These are phyloP conservation scores for Raphanus sativus DNA, from an alignment of 345 rosid species.

Conservation along the genomic window DNA sequence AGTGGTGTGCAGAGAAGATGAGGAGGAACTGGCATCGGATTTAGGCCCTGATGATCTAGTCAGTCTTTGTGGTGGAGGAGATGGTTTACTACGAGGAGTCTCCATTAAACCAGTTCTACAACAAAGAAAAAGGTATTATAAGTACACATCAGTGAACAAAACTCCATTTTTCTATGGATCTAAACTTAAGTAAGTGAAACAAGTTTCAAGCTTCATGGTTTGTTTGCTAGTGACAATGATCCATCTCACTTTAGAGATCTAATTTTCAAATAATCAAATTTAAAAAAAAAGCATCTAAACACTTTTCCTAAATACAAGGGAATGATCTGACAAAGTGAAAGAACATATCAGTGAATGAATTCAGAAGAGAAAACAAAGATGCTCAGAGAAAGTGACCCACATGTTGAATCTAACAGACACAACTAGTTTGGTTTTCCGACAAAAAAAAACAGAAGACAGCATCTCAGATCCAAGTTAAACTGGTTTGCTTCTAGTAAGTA, in stretches of 20 bases:
- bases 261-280: neutral
- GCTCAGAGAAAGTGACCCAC: slow-evolving; percentile 22
- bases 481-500: neutral
- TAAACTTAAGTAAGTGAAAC: neutral
- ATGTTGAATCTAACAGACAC: neutral
- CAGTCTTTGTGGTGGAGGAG: slow-evolving; percentile 66
- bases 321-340: neutral
- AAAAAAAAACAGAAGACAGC: slow-evolving; percentile 15
- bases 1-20: slow-evolving; percentile 53
- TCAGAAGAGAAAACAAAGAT: neutral
- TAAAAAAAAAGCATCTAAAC: neutral
- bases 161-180: slow-evolving; percentile 14
- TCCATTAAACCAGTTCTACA: slow-evolving; percentile 73
- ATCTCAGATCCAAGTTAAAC: slow-evolving; percentile 27
- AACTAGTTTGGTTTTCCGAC: slow-evolving; percentile 15
- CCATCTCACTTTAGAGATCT: neutral
- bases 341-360: neutral
- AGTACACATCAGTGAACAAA: slow-evolving; percentile 47
- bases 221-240: neutral
- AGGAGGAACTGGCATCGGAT: slow-evolving; percentile 62
- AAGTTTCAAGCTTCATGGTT: neutral
- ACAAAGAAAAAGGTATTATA: slow-evolving; percentile 25
- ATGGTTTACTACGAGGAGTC: slow-evolving; percentile 71
- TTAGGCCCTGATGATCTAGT: slow-evolving; percentile 55
- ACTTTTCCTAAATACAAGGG: neutral